Conservation (phyloP, 495 filamentous ascomycete species). For the Hypoxylon lienhwacheense region DNA sequence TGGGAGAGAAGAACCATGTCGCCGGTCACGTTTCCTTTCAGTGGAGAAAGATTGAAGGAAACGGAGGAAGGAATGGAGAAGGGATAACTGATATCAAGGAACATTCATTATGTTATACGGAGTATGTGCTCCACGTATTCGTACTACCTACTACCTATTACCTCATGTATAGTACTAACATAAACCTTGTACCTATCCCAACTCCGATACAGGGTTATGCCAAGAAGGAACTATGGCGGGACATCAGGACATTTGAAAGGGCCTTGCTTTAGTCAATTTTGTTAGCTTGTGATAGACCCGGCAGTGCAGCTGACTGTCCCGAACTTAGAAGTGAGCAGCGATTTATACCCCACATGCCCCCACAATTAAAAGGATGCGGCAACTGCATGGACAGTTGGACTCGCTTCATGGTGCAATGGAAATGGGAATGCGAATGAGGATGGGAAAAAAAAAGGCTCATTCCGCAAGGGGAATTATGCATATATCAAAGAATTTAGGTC, state of each 20-base stretch:
- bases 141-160: no score
- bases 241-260: no score
- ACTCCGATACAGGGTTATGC: constrained; percentile 22
- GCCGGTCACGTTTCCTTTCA: constrained; percentile 14
- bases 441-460: constrained; percentile 10
- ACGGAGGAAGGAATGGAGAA: constrained; percentile 26
- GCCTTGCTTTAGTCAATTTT: constrained; percentile 6
- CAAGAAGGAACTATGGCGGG: constrained; percentile 21
- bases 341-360: constrained; percentile 24
- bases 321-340: constrained; percentile 16
- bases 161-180: constrained; percentile 26
- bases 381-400: constrained; percentile 18
- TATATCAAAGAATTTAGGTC: background rate
- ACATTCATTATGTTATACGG: no score
- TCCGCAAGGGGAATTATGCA: constrained; percentile 11
- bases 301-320: constrained; percentile 22
- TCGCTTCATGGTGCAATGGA: background rate
- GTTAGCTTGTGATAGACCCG: constrained; percentile 19
- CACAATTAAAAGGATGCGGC: constrained; percentile 26
- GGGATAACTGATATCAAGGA: no score
- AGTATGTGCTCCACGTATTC: no score
- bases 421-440: no score
- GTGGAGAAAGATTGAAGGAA: constrained; percentile 27
- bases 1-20: no score
- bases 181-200: constrained; percentile 21